Conservation (phyloP, 257 asterid species). For the Cinchona pubescens region DNA sequence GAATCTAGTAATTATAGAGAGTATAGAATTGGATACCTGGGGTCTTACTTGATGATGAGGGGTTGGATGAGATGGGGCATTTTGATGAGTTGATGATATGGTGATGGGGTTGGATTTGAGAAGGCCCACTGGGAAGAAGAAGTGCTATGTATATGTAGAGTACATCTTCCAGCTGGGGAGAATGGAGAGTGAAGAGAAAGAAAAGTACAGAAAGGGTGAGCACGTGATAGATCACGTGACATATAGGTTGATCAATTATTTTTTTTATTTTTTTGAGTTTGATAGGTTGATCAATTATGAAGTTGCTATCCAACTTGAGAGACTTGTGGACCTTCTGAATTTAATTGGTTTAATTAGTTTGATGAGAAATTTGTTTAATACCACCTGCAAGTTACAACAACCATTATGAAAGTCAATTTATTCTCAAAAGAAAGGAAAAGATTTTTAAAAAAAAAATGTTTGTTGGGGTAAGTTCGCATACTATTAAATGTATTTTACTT, state of each 20-base stretch:
- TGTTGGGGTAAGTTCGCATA: no score
- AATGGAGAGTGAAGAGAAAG: background rate
- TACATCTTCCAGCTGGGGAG: background rate
- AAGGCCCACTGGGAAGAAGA: slow-evolving; percentile 21
- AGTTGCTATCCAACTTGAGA: slow-evolving; percentile 15
- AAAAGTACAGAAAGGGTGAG: background rate
- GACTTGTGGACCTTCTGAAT: slow-evolving; percentile 23
- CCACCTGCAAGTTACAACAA: no score
- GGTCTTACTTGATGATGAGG: slow-evolving; percentile 15
- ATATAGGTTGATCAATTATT: slow-evolving; percentile 18
- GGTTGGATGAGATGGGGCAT: slow-evolving; percentile 8
- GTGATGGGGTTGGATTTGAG: background rate
- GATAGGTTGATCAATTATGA: slow-evolving; percentile 17
- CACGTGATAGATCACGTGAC: slow-evolving; percentile 35
- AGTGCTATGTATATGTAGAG: slow-evolving; percentile 21
- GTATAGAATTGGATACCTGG: background rate
- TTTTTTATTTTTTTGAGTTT: no score
- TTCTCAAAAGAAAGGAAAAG: no score
- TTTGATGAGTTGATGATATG: slow-evolving; percentile 8
- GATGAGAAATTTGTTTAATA: no score
- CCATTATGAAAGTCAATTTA: no score
- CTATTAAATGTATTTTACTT: no score
- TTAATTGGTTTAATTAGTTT: slow-evolving; percentile 10
- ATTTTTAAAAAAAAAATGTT: no score
- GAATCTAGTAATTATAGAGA: no score